phyloP scores from a whole-genome alignment of 2,329 filamentous ascomycete species.

The Pestalotiopsis sp. region DNA sequence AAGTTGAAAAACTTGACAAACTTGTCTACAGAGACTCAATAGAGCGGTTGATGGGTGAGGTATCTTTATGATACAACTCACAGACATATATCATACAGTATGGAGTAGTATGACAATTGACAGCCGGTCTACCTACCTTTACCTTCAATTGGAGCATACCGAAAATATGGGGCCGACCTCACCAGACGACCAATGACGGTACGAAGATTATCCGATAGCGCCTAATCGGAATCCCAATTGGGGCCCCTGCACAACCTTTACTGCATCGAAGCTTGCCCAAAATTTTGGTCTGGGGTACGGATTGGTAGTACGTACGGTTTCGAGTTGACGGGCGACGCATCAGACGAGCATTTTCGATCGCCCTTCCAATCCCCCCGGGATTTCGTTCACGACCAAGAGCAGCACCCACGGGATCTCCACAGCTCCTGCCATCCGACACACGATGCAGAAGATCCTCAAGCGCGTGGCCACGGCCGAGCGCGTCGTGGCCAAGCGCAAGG shows the following conservation, averaged over 20 bases:
- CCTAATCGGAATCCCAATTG: neutral
- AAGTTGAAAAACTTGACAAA: too few species aligned
- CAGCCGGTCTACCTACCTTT: too few species aligned
- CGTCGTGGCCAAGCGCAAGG: constrained; percentile 33
- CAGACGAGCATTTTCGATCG: neutral
- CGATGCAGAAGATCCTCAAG: constrained; percentile 37
- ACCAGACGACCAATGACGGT: constrained; percentile 4
- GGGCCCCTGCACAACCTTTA: neutral
- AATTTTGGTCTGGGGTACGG: constrained; percentile 5
- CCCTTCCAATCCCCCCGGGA: neutral
- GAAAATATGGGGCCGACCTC: neutral
- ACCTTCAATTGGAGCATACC: neutral
- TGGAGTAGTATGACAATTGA: too few species aligned
- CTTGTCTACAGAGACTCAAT: too few species aligned
- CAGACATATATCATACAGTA: too few species aligned
- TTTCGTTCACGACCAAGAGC: neutral
- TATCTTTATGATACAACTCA: too few species aligned
- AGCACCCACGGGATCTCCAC: neutral
- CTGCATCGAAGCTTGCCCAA: constrained; percentile 1
- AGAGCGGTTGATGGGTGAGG: too few species aligned
- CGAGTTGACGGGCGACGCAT: neutral
- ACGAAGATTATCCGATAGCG: constrained; percentile 11
- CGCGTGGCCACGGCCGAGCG: constrained; percentile 41
- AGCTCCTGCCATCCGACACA: neutral
- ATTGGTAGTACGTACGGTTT: too few species aligned